Evolutionary conservation across 345 rosid species (phyloP).

Genomic region (Pistacia vera): DNA sequence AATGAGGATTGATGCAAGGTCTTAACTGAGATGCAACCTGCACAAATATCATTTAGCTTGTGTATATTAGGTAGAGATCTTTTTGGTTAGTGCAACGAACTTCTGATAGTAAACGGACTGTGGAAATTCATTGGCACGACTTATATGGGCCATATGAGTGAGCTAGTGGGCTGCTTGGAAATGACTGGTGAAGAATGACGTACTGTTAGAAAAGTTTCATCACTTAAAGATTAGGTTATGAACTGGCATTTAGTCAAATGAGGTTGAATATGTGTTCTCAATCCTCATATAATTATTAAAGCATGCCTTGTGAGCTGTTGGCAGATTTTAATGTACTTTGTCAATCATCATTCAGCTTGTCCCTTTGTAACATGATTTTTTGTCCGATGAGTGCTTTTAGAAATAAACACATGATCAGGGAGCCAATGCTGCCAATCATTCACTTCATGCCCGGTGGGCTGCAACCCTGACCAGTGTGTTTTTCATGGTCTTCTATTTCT

Average conservation of each 20-base stretch:
- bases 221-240: not conserved
- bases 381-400: not conserved
- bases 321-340: not conserved
- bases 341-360: not conserved
- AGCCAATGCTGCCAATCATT: too few species aligned
- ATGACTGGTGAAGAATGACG: not conserved
- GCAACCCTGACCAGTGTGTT: too few species aligned
- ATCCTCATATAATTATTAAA: not conserved
- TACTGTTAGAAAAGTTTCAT: not conserved
- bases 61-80: not conserved
- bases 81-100: not conserved
- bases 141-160: not conserved
- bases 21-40: not conserved
- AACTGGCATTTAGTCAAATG: not conserved
- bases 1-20: slow-evolving; percentile 1
- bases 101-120: not conserved
- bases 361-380: not conserved
- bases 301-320: not conserved
- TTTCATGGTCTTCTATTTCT: too few species aligned
- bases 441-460: too few species aligned
- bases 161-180: not conserved
- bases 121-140: not conserved
- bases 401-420: too few species aligned
- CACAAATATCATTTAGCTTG: not conserved
- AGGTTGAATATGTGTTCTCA: not conserved